Evolutionary conservation across 1,284 basidiomycete genomes (phyloP).

Genomic region (Peniophora sp.): DNA sequence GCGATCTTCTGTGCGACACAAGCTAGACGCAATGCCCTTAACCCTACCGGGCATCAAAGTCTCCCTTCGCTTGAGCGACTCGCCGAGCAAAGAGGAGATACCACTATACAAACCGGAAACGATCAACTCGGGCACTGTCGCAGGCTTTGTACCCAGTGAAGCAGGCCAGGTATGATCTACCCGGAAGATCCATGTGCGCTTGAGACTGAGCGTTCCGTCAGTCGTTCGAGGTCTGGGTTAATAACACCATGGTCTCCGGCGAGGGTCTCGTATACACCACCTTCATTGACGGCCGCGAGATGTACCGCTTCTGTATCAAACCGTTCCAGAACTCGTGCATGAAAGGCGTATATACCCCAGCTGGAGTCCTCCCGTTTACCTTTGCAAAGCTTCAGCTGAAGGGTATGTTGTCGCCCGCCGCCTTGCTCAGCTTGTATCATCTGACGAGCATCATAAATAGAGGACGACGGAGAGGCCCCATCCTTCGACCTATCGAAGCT

Average conservation of each 20-base stretch:
- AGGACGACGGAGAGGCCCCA: not conserved
- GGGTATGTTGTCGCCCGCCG: not conserved
- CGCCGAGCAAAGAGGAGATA: not conserved
- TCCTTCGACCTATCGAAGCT: not conserved
- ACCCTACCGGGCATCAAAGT: no score
- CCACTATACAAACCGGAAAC: not conserved
- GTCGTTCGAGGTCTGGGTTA: not conserved
- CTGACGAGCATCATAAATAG: not conserved
- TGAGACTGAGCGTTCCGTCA: not conserved
- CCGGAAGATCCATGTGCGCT: no score
- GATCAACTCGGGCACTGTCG: not conserved
- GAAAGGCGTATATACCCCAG: not conserved
- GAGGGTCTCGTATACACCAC: not conserved
- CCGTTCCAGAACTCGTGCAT: not conserved
- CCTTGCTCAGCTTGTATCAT: not conserved
- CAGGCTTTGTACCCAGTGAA: slow-evolving; percentile 1
- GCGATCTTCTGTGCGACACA: no score
- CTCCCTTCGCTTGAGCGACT: no score
- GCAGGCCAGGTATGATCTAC: not conserved
- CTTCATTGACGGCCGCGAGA: not conserved
- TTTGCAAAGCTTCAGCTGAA: not conserved
- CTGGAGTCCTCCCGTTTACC: not conserved
- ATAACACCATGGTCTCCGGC: not conserved
- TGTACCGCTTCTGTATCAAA: not conserved
- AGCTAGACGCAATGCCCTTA: no score